These are phyloP conservation scores for Sinapis alba DNA, from an alignment of 441 rosid genomes.

Conservation along the genomic window DNA sequence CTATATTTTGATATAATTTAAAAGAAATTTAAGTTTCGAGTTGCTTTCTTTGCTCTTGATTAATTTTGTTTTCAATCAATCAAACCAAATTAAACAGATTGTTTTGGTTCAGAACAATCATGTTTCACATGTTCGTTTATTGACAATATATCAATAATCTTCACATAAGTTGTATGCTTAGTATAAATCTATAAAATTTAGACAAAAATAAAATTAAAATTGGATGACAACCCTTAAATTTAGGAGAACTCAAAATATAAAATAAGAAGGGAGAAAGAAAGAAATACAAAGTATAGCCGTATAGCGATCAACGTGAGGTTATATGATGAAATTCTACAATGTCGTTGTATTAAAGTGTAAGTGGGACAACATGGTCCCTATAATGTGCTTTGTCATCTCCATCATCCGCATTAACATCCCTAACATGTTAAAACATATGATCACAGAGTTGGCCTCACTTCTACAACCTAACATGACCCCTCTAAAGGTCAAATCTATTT, in stretches of 20 bases:
- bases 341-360: conserved; percentile 9
- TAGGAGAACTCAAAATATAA: conserved; percentile 13
- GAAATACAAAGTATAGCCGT: conserved; percentile 36
- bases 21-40: neutral
- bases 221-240: conserved; percentile 21
- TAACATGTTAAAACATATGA: conserved; percentile 40
- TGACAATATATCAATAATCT: neutral
- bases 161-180: neutral
- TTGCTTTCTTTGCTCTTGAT: neutral
- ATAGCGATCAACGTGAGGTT: conserved; percentile 2
- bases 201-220: neutral
- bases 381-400: conserved; percentile 41
- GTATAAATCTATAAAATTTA: conserved; percentile 1
- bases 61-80: neutral
- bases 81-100: neutral
- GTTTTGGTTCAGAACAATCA: conserved; percentile 11
- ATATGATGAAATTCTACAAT: conserved; percentile 28
- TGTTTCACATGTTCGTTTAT: conserved; percentile 2
- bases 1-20: neutral
- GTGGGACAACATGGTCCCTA: conserved; percentile 36
- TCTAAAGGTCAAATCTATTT: conserved; percentile 13
- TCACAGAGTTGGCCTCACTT: conserved; percentile 40
- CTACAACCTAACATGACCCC: conserved; percentile 40
- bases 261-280: neutral
- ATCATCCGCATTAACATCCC: conserved; percentile 35